These are phyloP conservation scores for Diospyros lotus DNA, from an alignment of 148 eudicot species.

Conservation along the genomic window DNA sequence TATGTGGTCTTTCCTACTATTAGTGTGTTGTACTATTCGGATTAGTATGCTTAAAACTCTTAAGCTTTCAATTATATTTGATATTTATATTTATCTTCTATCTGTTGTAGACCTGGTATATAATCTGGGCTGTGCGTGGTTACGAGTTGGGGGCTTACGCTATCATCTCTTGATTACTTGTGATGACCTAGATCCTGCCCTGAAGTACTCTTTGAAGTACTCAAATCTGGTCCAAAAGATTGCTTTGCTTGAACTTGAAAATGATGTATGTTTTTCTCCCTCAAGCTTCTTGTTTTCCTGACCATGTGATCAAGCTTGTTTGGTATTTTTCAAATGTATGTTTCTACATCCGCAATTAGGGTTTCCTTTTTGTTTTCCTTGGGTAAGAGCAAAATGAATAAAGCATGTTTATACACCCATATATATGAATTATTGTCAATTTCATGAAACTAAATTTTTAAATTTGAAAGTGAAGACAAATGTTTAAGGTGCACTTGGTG, in stretches of 20 bases:
- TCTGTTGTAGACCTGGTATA: slow-evolving; percentile 22
- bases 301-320: not conserved
- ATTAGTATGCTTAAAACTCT: not conserved
- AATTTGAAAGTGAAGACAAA: no score
- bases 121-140: slow-evolving; percentile 56
- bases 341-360: not conserved
- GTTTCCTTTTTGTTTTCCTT: not conserved
- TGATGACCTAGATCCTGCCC: slow-evolving; percentile 83
- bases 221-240: slow-evolving; percentile 55
- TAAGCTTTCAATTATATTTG: not conserved
- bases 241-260: slow-evolving; percentile 69
- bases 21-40: not conserved
- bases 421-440: not conserved
- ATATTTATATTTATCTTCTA: not conserved
- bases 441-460: not conserved
- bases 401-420: not conserved
- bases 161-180: slow-evolving; percentile 69
- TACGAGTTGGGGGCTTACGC: slow-evolving; percentile 71
- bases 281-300: not conserved
- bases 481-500: no score
- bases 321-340: slow-evolving; percentile 1
- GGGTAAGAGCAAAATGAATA: not conserved
- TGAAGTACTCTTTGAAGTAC: slow-evolving; percentile 63
- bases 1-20: not conserved
- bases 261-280: slow-evolving; percentile 41